Conservation (phyloP, 805 yeast genomes). For the Candida andamanensis region DNA sequence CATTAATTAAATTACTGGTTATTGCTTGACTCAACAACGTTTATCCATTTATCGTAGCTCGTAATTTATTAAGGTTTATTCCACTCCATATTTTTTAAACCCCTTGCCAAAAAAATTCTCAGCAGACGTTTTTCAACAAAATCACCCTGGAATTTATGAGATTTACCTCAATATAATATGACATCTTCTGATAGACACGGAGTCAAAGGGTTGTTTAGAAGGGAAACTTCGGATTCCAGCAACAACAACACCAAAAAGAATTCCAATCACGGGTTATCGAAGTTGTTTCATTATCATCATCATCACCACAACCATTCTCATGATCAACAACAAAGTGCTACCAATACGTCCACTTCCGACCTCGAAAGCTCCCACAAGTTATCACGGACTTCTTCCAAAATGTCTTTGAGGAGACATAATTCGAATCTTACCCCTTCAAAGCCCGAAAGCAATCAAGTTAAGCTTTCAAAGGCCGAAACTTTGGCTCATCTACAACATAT, state of each 20-base stretch:
- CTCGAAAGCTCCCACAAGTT: slow-evolving; percentile 35
- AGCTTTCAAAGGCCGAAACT: slow-evolving; percentile 30
- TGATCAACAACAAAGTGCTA: background rate
- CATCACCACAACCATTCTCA: slow-evolving; percentile 1
- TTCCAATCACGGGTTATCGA: slow-evolving; percentile 13
- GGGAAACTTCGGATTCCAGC: slow-evolving; percentile 12
- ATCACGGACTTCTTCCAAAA: slow-evolving; percentile 16
- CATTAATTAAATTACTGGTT: too few relatives aligned
- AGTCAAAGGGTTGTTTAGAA: slow-evolving; percentile 17
- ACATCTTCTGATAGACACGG: slow-evolving; percentile 14
- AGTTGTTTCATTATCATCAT: slow-evolving; percentile 17
- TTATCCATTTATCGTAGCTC: too few relatives aligned
- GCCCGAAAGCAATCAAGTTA: slow-evolving; percentile 6
- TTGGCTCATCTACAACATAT: slow-evolving; percentile 31
- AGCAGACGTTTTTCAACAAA: background rate
- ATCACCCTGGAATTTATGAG: too few relatives aligned
- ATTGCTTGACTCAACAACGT: too few relatives aligned
- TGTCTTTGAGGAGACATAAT: slow-evolving; percentile 17
- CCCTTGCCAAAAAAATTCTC: background rate
- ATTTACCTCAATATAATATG: slow-evolving; percentile 1
- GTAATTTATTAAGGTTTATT: too few relatives aligned
- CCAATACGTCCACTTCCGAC: background rate
- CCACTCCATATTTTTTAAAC: too few relatives aligned
- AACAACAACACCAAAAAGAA: slow-evolving; percentile 7
- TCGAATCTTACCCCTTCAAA: slow-evolving; percentile 7